Evolutionary conservation across 2,329 filamentous ascomycete species (phyloP).

Genomic region (Ophiostoma australiae): DNA sequence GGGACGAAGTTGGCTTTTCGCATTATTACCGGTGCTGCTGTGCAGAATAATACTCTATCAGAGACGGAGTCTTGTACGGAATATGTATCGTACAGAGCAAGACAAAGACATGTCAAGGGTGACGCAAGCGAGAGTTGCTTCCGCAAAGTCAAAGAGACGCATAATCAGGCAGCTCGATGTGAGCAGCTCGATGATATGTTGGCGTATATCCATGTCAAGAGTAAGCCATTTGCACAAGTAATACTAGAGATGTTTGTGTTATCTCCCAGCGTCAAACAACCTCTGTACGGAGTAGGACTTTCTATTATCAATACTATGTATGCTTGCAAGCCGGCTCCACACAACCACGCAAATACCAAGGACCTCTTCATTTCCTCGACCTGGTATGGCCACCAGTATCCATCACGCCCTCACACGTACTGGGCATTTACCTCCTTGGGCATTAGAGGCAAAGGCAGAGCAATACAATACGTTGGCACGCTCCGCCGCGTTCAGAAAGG

Average conservation of each 20-base stretch:
- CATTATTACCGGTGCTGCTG: neutral
- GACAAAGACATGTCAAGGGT: neutral
- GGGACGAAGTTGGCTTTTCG: neutral
- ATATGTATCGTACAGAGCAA: too few species aligned
- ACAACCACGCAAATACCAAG: neutral
- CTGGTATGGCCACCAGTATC: neutral
- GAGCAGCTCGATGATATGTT: neutral
- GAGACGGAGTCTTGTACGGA: too few species aligned
- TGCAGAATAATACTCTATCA: too few species aligned
- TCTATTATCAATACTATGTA: neutral
- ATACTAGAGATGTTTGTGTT: neutral
- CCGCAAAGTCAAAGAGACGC: too few species aligned
- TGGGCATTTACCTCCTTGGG: neutral
- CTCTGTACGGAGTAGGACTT: neutral
- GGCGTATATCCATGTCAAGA: neutral
- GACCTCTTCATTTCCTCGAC: neutral
- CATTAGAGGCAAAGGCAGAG: neutral
- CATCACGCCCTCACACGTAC: neutral
- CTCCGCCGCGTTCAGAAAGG: neutral
- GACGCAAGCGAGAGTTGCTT: neutral
- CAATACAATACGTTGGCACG: neutral
- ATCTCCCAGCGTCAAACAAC: too few species aligned
- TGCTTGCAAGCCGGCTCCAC: neutral
- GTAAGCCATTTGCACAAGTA: neutral
- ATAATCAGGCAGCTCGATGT: neutral